These are phyloP conservation scores for Schizochytrium sp. DNA, from an alignment of 108 stramenopile genomes.

Conservation along the genomic window DNA sequence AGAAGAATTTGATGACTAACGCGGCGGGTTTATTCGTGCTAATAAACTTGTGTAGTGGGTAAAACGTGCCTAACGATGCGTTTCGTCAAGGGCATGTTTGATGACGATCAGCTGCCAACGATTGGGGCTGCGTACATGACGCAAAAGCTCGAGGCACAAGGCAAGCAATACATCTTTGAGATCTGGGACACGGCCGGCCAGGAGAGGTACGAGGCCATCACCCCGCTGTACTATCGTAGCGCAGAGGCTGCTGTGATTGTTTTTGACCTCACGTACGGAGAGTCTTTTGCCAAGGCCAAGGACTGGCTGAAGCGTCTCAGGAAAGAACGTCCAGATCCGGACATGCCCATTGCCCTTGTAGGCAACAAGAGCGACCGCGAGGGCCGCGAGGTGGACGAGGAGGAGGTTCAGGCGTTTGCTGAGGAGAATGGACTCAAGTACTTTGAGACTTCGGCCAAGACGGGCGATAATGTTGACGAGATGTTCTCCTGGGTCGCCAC, in stretches of 20 bases:
- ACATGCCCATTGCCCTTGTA: not conserved
- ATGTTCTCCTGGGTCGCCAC: constrained; percentile 81
- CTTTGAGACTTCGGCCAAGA: constrained; percentile 92
- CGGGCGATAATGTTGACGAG: constrained; percentile 76
- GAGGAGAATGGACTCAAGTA: constrained; percentile 85
- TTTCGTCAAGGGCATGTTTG: constrained; percentile 44
- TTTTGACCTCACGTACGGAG: not conserved
- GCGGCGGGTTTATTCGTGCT: no score
- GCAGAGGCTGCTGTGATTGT: constrained; percentile 60
- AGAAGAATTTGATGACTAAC: not conserved
- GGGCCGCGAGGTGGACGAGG: constrained; percentile 45
- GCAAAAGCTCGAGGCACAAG: not conserved
- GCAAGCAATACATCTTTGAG: constrained; percentile 15
- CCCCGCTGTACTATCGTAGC: constrained; percentile 82
- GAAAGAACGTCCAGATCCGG: not conserved
- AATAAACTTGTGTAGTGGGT: constrained; percentile 21
- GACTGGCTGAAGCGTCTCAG: not conserved
- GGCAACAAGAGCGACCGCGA: constrained; percentile 17
- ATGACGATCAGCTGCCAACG: constrained; percentile 4
- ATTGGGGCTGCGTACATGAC: constrained; percentile 18
- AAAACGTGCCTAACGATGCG: constrained; percentile 48
- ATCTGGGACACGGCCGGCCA: constrained; percentile 88
- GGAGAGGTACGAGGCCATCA: constrained; percentile 81
- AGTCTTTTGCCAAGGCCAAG: constrained; percentile 2
- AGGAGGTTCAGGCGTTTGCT: constrained; percentile 73